Percentiles rank a stretch among this genome's conserved stretches.
phyloP scores from a whole-genome alignment of 495 filamentous ascomycete genomes.

The Schizothecium vesticola region DNA sequence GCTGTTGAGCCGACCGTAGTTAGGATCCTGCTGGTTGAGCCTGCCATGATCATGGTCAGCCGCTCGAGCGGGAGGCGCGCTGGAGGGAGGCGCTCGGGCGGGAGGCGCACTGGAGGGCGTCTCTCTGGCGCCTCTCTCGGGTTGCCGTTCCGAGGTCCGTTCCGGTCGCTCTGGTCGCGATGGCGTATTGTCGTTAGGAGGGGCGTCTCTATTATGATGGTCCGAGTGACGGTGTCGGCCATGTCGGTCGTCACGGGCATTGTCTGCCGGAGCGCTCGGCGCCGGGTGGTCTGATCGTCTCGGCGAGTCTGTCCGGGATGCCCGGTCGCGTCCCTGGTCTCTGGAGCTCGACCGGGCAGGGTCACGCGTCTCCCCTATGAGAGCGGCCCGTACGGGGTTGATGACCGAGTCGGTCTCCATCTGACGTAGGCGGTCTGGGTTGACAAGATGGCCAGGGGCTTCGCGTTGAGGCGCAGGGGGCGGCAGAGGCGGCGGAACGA shows the following conservation, averaged over 20 bases:
- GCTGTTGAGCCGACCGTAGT: conserved; percentile 55
- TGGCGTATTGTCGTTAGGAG: conserved; percentile 20
- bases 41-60: conserved; percentile 53
- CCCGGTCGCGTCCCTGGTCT: conserved; percentile 27
- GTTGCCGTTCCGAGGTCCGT: conserved; percentile 33
- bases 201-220: conserved; percentile 36
- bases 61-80: conserved; percentile 27
- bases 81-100: conserved; percentile 31
- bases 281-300: conserved; percentile 38
- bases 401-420: conserved; percentile 39
- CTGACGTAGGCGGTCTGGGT: conserved; percentile 40
- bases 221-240: conserved; percentile 38
- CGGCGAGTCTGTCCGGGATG: conserved; percentile 48
- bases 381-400: conserved; percentile 54
- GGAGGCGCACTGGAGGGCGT: not conserved
- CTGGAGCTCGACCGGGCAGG: conserved; percentile 24
- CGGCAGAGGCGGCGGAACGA: conserved; percentile 24
- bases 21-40: conserved; percentile 54
- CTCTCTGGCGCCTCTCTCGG: conserved; percentile 12
- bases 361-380: conserved; percentile 40
- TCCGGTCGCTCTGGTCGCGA: conserved; percentile 21
- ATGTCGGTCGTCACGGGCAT: conserved; percentile 42
- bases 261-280: conserved; percentile 33
- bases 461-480: conserved; percentile 29
- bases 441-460: conserved; percentile 36